Conservation (phyloP, 495 filamentous ascomycete genomes). For the Xylaria sp. region DNA sequence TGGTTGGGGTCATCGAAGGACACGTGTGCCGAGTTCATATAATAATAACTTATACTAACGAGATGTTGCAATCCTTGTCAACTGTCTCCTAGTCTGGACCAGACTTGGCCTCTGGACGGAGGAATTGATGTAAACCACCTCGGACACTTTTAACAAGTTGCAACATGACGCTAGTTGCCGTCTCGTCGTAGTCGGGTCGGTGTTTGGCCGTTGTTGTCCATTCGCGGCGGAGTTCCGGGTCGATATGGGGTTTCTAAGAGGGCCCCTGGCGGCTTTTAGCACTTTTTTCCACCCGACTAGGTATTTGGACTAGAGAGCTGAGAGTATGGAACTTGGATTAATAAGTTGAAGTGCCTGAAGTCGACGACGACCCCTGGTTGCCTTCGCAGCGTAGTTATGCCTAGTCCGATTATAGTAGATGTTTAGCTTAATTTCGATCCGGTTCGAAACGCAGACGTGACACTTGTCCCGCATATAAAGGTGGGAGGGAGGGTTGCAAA, state of each 20-base stretch:
- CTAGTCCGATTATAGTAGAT: slow-evolving; percentile 8
- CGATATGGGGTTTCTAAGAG: not conserved
- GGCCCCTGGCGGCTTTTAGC: not conserved
- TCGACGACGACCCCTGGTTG: slow-evolving; percentile 16
- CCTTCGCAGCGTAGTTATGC: slow-evolving; percentile 8
- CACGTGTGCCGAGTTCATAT: not conserved
- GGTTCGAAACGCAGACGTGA: slow-evolving; percentile 15
- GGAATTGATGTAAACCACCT: slow-evolving; percentile 12
- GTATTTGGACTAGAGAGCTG: not conserved
- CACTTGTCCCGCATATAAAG: slow-evolving; percentile 20
- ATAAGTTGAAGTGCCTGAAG: not conserved
- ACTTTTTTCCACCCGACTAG: not conserved
- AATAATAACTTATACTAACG: not conserved
- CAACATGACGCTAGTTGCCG: not conserved
- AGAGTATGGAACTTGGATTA: not conserved
- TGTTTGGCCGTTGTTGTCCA: slow-evolving; percentile 15
- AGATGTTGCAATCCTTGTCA: slow-evolving; percentile 16
- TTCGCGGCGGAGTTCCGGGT: not conserved
- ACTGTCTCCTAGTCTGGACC: not conserved
- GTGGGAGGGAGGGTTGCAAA: not conserved
- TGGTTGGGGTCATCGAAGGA: not conserved
- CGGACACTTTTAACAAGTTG: slow-evolving; percentile 19
- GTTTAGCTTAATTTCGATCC: slow-evolving; percentile 2
- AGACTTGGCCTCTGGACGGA: not conserved
- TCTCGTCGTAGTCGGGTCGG: not conserved